These are phyloP conservation scores for Scheffersomyces lignicola DNA, from an alignment of 1,139 yeast genomes.

Conservation along the genomic window DNA sequence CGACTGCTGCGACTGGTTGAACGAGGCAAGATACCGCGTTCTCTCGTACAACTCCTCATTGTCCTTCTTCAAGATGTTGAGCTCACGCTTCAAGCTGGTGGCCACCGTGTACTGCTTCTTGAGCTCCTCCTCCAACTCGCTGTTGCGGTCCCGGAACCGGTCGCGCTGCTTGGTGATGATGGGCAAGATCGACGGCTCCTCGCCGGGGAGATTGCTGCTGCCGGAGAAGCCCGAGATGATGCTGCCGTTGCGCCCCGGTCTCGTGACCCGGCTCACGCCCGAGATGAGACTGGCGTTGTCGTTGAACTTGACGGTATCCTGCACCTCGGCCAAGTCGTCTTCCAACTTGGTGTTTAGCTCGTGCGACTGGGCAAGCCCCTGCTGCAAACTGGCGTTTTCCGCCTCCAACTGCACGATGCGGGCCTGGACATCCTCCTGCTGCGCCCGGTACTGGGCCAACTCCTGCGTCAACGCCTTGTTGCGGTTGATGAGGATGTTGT, in stretches of 20 bases:
- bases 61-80: constrained; percentile 65
- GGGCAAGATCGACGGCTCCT: constrained; percentile 64
- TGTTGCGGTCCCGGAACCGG: constrained; percentile 77
- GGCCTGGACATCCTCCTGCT: constrained; percentile 40
- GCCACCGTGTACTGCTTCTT: constrained; percentile 57
- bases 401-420: constrained; percentile 43
- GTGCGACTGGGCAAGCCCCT: constrained; percentile 36
- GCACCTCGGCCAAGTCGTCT: constrained; percentile 60
- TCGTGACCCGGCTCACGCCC: constrained; percentile 50
- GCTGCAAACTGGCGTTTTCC: constrained; percentile 32
- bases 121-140: constrained; percentile 80
- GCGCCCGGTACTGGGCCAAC: constrained; percentile 55
- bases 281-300: constrained; percentile 75
- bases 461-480: constrained; percentile 64
- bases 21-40: constrained; percentile 71
- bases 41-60: constrained; percentile 80
- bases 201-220: constrained; percentile 25
- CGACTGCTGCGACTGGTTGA: constrained; percentile 19
- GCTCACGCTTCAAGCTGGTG: constrained; percentile 63
- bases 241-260: constrained; percentile 30
- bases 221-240: constrained; percentile 43
- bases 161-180: constrained; percentile 94
- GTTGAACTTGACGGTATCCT: constrained; percentile 45
- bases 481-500: constrained; percentile 53
- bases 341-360: constrained; percentile 64